Conservation (phyloP, 2,329 filamentous ascomycete genomes). For the Myrmaecium sp. region DNA sequence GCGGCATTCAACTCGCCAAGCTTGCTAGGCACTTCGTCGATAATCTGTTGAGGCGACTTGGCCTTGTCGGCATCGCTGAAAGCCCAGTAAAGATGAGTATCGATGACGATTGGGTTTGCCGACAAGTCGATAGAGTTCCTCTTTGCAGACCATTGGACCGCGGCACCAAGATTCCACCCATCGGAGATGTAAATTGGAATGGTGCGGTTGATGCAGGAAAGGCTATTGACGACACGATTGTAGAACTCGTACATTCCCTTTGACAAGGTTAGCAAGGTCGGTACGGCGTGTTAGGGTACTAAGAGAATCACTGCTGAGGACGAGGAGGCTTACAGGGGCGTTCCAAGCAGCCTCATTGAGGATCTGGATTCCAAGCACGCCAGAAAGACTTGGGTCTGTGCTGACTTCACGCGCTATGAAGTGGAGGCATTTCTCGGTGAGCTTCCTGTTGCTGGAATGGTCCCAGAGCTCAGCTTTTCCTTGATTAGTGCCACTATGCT, state of each 20-base stretch:
- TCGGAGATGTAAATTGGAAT: slow-evolving; percentile 43
- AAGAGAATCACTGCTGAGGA: too few relatives aligned
- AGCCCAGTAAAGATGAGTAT: slow-evolving; percentile 43
- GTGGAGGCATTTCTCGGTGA: slow-evolving; percentile 30
- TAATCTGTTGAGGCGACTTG: slow-evolving; percentile 35
- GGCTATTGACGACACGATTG: slow-evolving; percentile 29
- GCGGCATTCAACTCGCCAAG: slow-evolving; percentile 29
- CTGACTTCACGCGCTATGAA: slow-evolving; percentile 34
- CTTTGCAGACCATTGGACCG: slow-evolving; percentile 27
- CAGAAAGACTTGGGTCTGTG: slow-evolving; percentile 23
- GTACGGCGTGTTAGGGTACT: too few relatives aligned
- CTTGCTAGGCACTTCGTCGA: slow-evolving; percentile 26
- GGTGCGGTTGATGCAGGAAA: slow-evolving; percentile 29
- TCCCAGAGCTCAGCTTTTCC: slow-evolving; percentile 36
- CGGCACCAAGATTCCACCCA: slow-evolving; percentile 34
- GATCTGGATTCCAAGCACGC: slow-evolving; percentile 39
- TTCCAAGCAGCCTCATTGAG: slow-evolving; percentile 38
- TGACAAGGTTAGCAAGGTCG: too few relatives aligned
- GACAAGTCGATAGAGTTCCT: slow-evolving; percentile 20
- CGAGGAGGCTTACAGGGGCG: too few relatives aligned
- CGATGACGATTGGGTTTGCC: slow-evolving; percentile 34
- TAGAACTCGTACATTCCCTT: slow-evolving; percentile 42
- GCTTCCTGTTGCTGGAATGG: slow-evolving; percentile 24
- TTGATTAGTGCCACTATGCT: slow-evolving; percentile 38
- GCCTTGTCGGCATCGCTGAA: slow-evolving; percentile 36